Evolutionary conservation across 2,329 filamentous ascomycete genomes (phyloP).

Genomic region (Alternaria sp.): DNA sequence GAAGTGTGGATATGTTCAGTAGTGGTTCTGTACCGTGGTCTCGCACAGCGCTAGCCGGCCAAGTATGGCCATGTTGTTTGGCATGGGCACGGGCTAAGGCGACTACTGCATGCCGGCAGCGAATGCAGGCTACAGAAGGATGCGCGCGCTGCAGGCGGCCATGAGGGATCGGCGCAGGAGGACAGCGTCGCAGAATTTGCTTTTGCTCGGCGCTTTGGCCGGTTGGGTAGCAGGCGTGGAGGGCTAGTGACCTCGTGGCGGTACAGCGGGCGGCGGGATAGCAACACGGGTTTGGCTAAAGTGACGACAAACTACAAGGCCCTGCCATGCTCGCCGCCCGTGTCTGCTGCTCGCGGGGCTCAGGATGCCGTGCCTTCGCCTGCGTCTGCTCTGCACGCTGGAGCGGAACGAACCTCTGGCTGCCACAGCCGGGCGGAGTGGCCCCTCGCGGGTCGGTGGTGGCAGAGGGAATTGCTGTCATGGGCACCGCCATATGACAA

Average conservation of each 20-base stretch:
- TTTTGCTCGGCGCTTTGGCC: constrained; percentile 25
- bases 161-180: constrained; percentile 18
- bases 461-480: constrained; percentile 6
- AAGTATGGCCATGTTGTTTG: not conserved
- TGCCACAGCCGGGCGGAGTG: not conserved
- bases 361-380: constrained; percentile 1
- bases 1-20: not conserved
- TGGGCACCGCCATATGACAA: constrained; percentile 19
- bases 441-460: not conserved
- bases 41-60: not conserved
- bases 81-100: constrained; percentile 3
- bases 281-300: constrained; percentile 27
- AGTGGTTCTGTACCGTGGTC: not conserved
- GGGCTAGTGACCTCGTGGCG: constrained; percentile 36
- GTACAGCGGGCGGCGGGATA: constrained; percentile 29
- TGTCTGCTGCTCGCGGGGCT: constrained; percentile 6
- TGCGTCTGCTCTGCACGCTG: constrained; percentile 9
- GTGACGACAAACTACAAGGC: constrained; percentile 13
- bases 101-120: constrained; percentile 7
- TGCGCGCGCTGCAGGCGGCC: constrained; percentile 13
- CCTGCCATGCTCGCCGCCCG: constrained; percentile 10
- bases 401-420: not conserved
- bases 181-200: constrained; percentile 7
- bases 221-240: constrained; percentile 28
- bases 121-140: constrained; percentile 4